A percentile compares a stretch with the other conserved stretches of the same genome.
These are phyloP conservation scores for Bipolaris cookei DNA, from an alignment of 2,329 filamentous ascomycete genomes.

Conservation along the genomic window DNA sequence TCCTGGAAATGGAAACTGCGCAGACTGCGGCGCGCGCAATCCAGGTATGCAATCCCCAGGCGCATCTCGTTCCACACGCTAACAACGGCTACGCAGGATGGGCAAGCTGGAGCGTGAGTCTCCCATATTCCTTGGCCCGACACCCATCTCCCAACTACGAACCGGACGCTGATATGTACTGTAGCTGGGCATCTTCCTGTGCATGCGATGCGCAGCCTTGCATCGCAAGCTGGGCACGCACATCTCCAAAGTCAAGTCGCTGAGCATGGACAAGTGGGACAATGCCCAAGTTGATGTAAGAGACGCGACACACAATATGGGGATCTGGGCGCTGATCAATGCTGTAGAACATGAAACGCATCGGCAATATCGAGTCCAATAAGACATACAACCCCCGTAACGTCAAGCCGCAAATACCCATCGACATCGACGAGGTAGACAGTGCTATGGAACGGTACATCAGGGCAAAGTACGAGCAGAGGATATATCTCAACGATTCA, in stretches of 20 bases:
- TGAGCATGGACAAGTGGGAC: constrained; percentile 98
- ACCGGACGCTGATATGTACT: constrained; percentile 23
- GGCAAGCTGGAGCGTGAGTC: constrained; percentile 92
- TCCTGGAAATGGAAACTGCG: constrained; percentile 90
- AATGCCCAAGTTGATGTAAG: constrained; percentile 94
- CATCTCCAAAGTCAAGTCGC: constrained; percentile 96
- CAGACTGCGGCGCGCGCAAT: constrained; percentile 89
- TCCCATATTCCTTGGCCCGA: not conserved
- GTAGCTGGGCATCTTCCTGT: constrained; percentile 92
- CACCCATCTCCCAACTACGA: not conserved
- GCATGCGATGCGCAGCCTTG: constrained; percentile 94
- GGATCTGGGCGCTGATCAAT: constrained; percentile 20
- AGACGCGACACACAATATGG: not conserved
- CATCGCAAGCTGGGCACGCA: constrained; percentile 97
- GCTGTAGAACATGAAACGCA: constrained; percentile 85
- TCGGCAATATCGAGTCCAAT: constrained; percentile 87
- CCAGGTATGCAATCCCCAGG: constrained; percentile 69
- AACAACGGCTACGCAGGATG: constrained; percentile 66
- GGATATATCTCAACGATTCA: constrained; percentile 54
- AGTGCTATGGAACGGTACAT: constrained; percentile 96
- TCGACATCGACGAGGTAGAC: constrained; percentile 91
- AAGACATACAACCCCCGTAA: constrained; percentile 87
- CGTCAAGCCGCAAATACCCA: constrained; percentile 79
- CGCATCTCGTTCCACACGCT: constrained; percentile 25
- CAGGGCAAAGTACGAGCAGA: constrained; percentile 86